Evolutionary conservation across 306 rosid genomes (phyloP).

Genomic region (Notholithocarpus densiflorus): DNA sequence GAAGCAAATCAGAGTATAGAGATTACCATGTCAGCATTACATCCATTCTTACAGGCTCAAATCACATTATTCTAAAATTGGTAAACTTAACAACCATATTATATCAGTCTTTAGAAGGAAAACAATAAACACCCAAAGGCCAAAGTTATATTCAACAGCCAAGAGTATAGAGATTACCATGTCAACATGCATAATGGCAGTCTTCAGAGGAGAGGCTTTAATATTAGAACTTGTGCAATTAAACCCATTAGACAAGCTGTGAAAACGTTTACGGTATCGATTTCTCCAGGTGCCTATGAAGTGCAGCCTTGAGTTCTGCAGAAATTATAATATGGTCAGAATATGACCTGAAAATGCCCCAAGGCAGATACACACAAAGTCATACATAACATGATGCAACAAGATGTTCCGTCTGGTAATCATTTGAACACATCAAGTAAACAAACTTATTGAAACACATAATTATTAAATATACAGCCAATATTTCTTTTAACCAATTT

Average conservation of each 20-base stretch:
- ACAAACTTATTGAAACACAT: neutral
- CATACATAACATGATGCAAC: neutral
- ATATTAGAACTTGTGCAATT: conserved; percentile 30
- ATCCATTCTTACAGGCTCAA: conserved; percentile 15
- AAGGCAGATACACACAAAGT: neutral
- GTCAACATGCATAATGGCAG: conserved; percentile 70
- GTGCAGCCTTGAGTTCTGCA: conserved; percentile 88
- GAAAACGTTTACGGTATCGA: conserved; percentile 76
- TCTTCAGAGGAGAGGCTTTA: conserved; percentile 33
- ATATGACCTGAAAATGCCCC: conserved; percentile 16
- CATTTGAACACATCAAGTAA: neutral
- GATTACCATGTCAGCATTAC: conserved; percentile 12
- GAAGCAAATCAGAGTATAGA: conserved; percentile 14
- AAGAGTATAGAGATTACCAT: conserved; percentile 51
- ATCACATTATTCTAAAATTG: neutral
- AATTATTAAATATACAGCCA: neutral
- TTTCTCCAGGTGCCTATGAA: conserved; percentile 96
- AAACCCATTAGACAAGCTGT: conserved; percentile 38
- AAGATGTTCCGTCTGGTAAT: neutral
- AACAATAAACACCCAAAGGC: conserved; percentile 11
- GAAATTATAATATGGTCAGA: conserved; percentile 26
- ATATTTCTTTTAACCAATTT: neutral
- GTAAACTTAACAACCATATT: conserved; percentile 8
- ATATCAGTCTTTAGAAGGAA: neutral
- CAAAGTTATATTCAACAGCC: conserved; percentile 10